A percentile compares a stretch with the other conserved stretches of the same genome.
phyloP scores from a whole-genome alignment of 202 grass and related monocot genomes.

The Zizania palustris region DNA sequence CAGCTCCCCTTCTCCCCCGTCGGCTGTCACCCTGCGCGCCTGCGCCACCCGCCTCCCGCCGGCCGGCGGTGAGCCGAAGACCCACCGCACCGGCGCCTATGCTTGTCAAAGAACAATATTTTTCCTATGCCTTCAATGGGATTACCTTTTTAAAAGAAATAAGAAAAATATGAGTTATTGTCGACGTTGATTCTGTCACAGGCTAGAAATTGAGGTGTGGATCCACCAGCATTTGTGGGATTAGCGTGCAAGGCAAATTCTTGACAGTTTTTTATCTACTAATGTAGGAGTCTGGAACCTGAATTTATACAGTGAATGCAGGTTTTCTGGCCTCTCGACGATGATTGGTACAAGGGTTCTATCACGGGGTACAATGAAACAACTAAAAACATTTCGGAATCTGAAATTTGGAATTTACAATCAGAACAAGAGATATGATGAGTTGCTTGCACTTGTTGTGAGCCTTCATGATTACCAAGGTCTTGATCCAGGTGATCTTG shows the following conservation, averaged over 20 bases:
- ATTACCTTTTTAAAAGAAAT: neutral
- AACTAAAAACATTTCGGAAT: conserved; percentile 66
- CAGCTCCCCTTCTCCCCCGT: no score
- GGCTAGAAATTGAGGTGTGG: conserved; percentile 65
- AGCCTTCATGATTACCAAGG: conserved; percentile 92
- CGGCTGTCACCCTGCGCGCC: no score
- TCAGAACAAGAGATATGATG: conserved; percentile 74
- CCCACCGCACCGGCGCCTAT: no score
- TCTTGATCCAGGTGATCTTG: conserved; percentile 87
- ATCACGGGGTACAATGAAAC: conserved; percentile 57
- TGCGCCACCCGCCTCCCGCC: no score
- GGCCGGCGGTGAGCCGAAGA: no score
- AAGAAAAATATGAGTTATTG: conserved; percentile 6
- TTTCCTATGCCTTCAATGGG: conserved; percentile 16
- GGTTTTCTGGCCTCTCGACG: conserved; percentile 94
- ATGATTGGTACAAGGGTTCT: conserved; percentile 96
- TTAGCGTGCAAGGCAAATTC: conserved; percentile 81
- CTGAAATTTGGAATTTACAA: conserved; percentile 73
- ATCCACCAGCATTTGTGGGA: conserved; percentile 65
- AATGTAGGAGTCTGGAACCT: conserved; percentile 2
- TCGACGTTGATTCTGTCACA: conserved; percentile 46
- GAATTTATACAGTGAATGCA: conserved; percentile 43
- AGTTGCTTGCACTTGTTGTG: conserved; percentile 86
- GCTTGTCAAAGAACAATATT: neutral
- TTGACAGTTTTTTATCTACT: conserved; percentile 1